A percentile compares a stretch with the other conserved stretches of the same genome.
These are phyloP conservation scores for Russula earlei DNA, from an alignment of 768 basidiomycete genomes.

Conservation along the genomic window DNA sequence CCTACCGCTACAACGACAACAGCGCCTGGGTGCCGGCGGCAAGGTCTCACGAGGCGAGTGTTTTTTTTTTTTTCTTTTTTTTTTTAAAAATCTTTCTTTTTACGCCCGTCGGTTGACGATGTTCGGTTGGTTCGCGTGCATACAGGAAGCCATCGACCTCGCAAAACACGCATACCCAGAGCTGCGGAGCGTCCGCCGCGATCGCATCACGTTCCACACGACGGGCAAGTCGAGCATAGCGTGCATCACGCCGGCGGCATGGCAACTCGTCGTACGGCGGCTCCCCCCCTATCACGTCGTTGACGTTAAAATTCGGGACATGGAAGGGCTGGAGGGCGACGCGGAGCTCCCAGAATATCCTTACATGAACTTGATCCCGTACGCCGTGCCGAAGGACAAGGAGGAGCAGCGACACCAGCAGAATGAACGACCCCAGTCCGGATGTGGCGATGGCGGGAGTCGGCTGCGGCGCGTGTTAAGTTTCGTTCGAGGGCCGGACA, in stretches of 20 bases:
- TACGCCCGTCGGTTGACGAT: no score
- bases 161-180: conserved; percentile 15
- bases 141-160: conserved; percentile 14
- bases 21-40: conserved; percentile 15
- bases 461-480: conserved; percentile 12
- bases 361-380: not conserved
- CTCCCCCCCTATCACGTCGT: conserved; percentile 15
- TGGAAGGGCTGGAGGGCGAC: conserved; percentile 1
- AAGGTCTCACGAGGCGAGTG: not conserved
- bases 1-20: conserved; percentile 16
- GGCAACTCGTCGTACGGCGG: conserved; percentile 17
- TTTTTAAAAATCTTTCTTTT: not conserved
- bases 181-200: conserved; percentile 6
- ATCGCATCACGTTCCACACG: conserved; percentile 15
- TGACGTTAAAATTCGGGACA: conserved; percentile 12
- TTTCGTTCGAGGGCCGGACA: conserved; percentile 6
- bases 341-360: conserved; percentile 7
- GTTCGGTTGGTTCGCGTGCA: not conserved
- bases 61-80: not conserved
- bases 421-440: not conserved
- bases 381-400: not conserved
- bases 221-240: conserved; percentile 17
- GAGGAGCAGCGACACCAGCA: not conserved
- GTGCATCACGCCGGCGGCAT: conserved; percentile 17
- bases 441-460: not conserved